phyloP scores from a whole-genome alignment of 2,329 filamentous ascomycete species.

The Verticillium zaregamsianum region DNA sequence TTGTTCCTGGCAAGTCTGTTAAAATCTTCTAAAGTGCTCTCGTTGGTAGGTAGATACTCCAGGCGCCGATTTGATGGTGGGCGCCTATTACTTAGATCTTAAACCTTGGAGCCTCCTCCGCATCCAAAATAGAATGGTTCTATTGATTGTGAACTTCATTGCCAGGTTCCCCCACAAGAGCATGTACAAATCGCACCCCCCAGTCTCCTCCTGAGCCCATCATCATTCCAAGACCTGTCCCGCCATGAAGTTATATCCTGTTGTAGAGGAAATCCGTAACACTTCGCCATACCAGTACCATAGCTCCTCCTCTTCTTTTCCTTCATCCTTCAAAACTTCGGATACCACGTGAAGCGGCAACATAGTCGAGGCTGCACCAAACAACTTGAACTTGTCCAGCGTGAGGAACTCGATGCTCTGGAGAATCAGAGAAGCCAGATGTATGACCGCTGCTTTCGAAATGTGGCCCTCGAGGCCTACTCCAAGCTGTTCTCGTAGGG shows the following conservation, averaged over 20 bases:
- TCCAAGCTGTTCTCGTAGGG: neutral
- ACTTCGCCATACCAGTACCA: neutral
- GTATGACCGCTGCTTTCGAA: slow-evolving; percentile 7
- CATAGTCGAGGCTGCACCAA: neutral
- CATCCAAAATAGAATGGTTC: too few relatives aligned
- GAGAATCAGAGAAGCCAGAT: neutral
- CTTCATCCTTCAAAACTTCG: neutral
- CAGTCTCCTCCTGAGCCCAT: neutral
- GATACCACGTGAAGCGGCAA: neutral
- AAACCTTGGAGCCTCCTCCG: too few relatives aligned
- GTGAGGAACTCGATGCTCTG: neutral
- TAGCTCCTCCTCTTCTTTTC: neutral
- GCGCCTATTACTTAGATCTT: neutral
- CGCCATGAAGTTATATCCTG: neutral
- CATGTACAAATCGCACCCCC: too few relatives aligned
- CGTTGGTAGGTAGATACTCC: too few relatives aligned
- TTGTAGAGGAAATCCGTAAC: neutral
- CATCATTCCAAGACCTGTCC: neutral
- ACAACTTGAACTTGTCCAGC: neutral
- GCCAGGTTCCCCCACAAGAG: too few relatives aligned
- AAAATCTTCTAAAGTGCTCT: slow-evolving; percentile 4
- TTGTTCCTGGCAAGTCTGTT: slow-evolving; percentile 20
- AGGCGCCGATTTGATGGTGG: too few relatives aligned
- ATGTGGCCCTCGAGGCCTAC: slow-evolving; percentile 19
- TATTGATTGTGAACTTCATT: too few relatives aligned